These are phyloP conservation scores for Cladophialophora carrionii DNA, from an alignment of 2,329 filamentous ascomycete species.

Conservation along the genomic window DNA sequence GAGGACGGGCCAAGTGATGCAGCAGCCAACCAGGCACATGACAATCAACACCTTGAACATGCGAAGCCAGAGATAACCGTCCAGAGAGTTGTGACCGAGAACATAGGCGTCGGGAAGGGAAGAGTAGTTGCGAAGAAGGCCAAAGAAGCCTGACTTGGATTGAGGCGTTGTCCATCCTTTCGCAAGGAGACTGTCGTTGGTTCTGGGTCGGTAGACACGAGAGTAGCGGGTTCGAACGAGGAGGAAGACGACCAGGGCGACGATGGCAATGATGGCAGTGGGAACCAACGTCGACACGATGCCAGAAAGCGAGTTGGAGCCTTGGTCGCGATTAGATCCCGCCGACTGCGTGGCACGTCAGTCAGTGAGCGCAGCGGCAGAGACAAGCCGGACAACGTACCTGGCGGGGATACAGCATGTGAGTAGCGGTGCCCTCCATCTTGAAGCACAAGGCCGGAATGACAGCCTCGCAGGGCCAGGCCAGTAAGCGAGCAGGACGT, in stretches of 20 bases:
- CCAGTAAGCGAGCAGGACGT: constrained; percentile 4
- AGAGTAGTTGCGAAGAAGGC: constrained; percentile 47
- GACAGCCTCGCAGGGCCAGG: constrained; percentile 5
- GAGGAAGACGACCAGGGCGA: constrained; percentile 52
- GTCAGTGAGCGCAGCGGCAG: background rate
- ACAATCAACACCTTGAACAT: constrained; percentile 78
- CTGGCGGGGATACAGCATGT: constrained; percentile 31
- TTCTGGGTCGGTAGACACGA: constrained; percentile 53
- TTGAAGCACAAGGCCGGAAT: background rate
- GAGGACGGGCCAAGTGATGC: constrained; percentile 84
- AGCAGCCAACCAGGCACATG: constrained; percentile 78
- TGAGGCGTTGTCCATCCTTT: constrained; percentile 43
- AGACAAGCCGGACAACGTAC: constrained; percentile 12
- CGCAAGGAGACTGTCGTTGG: constrained; percentile 48
- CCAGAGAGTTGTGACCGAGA: constrained; percentile 87
- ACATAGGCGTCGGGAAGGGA: constrained; percentile 71
- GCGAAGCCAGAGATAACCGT: constrained; percentile 88
- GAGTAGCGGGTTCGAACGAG: constrained; percentile 51
- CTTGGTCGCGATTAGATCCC: constrained; percentile 23
- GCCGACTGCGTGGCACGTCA: constrained; percentile 19
- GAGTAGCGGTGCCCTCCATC: constrained; percentile 24
- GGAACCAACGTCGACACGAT: constrained; percentile 56
- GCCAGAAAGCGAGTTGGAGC: constrained; percentile 55
- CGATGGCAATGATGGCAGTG: constrained; percentile 49
- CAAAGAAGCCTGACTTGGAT: constrained; percentile 31